phyloP scores from a whole-genome alignment of 2,329 filamentous ascomycete genomes.

The Beauveria sp. region DNA sequence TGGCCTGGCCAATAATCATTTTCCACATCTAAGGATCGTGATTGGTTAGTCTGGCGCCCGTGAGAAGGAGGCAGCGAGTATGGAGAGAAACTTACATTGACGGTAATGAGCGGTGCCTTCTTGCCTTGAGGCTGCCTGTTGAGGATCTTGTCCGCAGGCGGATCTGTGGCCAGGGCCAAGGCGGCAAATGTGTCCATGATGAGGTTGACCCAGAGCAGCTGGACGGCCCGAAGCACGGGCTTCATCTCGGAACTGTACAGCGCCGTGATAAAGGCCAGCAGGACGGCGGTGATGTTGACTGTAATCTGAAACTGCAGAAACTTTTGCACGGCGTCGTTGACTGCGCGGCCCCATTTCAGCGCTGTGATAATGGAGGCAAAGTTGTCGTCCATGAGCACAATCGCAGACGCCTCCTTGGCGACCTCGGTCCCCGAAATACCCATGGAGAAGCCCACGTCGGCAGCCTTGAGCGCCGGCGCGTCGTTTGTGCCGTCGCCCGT shows the following conservation, averaged over 20 bases:
- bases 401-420: constrained; percentile 54
- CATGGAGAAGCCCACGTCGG: constrained; percentile 58
- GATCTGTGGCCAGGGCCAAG: constrained; percentile 57
- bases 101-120: constrained; percentile 63
- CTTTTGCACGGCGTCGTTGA: constrained; percentile 57
- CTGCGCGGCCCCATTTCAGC: constrained; percentile 54
- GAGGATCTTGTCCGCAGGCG: constrained; percentile 49
- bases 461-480: constrained; percentile 51
- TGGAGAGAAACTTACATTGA: constrained; percentile 27
- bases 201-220: constrained; percentile 56
- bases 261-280: constrained; percentile 52
- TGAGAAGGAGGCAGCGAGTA: background rate
- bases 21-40: constrained; percentile 46
- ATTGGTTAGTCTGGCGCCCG: background rate
- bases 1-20: constrained; percentile 55
- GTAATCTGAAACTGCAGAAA: constrained; percentile 59
- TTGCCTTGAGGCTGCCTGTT: constrained; percentile 50
- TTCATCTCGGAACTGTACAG: constrained; percentile 42
- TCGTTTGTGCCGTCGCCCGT: constrained; percentile 59
- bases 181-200: constrained; percentile 64
- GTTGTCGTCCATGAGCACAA: constrained; percentile 56
- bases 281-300: constrained; percentile 54
- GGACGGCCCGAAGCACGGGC: constrained; percentile 51
- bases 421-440: constrained; percentile 55
- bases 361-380: constrained; percentile 53